Evolutionary conservation across 805 yeast species (phyloP).

Genomic region (Dipodascopsis uninucleata): DNA sequence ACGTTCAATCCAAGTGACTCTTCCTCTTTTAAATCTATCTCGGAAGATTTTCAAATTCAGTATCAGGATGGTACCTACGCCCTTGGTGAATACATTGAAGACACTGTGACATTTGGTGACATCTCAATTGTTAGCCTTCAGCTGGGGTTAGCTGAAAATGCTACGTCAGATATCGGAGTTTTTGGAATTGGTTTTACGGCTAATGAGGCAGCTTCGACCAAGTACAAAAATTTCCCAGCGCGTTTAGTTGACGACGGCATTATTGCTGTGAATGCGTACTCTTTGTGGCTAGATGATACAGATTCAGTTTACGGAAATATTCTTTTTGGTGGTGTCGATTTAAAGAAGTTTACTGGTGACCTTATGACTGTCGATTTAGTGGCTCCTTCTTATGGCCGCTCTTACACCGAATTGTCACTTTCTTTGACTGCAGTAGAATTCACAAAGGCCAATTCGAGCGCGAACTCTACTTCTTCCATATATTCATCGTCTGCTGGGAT

Average conservation of each 20-base stretch:
- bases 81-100: slow-evolving; percentile 59
- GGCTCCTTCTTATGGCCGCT: slow-evolving; percentile 9
- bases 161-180: slow-evolving; percentile 59
- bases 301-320: slow-evolving; percentile 38
- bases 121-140: slow-evolving; percentile 49
- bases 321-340: slow-evolving; percentile 47
- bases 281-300: slow-evolving; percentile 44
- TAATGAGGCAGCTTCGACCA: slow-evolving; percentile 31
- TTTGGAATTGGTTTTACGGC: slow-evolving; percentile 41
- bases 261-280: slow-evolving; percentile 44
- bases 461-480: slow-evolving; percentile 4
- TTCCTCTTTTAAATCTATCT: slow-evolving; percentile 29
- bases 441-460: background rate
- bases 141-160: slow-evolving; percentile 67
- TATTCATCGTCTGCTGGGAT: background rate
- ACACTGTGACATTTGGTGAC: slow-evolving; percentile 52
- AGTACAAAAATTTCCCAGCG: slow-evolving; percentile 37
- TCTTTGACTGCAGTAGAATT: slow-evolving; percentile 18
- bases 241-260: slow-evolving; percentile 41
- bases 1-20: slow-evolving; percentile 33
- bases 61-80: slow-evolving; percentile 51
- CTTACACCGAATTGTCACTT: slow-evolving; percentile 8
- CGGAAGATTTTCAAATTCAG: slow-evolving; percentile 35
- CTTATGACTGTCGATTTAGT: slow-evolving; percentile 37
- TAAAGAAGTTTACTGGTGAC: slow-evolving; percentile 41